Conservation (phyloP, 1,139 yeast species). For the Suhomyces taliae region DNA sequence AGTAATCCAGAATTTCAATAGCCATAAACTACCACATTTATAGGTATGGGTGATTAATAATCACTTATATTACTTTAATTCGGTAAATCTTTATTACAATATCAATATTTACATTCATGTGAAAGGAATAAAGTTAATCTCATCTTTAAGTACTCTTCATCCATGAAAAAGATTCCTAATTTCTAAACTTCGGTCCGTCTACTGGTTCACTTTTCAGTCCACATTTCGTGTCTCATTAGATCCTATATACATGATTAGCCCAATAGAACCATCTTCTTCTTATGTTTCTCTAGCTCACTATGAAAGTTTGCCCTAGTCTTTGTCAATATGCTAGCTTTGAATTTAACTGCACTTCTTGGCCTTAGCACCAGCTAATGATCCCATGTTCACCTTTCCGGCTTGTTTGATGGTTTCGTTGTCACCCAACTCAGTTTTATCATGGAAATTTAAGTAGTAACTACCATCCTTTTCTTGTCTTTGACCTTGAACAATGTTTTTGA, state of each 20-base stretch:
- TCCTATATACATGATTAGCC: slow-evolving; percentile 4
- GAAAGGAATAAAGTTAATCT: too few species aligned
- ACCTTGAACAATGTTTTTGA: slow-evolving; percentile 84
- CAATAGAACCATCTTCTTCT: background rate
- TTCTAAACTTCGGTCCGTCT: too few species aligned
- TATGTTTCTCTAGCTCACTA: background rate
- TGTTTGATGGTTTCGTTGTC: slow-evolving; percentile 66
- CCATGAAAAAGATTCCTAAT: too few species aligned
- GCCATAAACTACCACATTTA: too few species aligned
- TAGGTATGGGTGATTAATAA: too few species aligned
- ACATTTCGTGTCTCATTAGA: background rate
- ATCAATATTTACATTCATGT: too few species aligned
- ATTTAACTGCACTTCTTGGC: slow-evolving; percentile 23
- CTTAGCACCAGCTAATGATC: slow-evolving; percentile 44
- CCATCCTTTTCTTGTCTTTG: slow-evolving; percentile 43
- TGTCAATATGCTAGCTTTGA: background rate
- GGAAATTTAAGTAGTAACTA: slow-evolving; percentile 60
- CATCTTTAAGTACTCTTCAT: too few species aligned
- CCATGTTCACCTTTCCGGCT: slow-evolving; percentile 33
- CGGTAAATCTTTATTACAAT: too few species aligned
- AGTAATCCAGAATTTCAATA: too few species aligned
- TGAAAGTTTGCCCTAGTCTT: too few species aligned
- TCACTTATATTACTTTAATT: too few species aligned
- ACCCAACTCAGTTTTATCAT: slow-evolving; percentile 81
- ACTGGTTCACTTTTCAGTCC: too few species aligned